Base-by-base conservation (phyloP, 2,329 filamentous ascomycete species). In the Rhinocladiella mackenziei region DNA sequence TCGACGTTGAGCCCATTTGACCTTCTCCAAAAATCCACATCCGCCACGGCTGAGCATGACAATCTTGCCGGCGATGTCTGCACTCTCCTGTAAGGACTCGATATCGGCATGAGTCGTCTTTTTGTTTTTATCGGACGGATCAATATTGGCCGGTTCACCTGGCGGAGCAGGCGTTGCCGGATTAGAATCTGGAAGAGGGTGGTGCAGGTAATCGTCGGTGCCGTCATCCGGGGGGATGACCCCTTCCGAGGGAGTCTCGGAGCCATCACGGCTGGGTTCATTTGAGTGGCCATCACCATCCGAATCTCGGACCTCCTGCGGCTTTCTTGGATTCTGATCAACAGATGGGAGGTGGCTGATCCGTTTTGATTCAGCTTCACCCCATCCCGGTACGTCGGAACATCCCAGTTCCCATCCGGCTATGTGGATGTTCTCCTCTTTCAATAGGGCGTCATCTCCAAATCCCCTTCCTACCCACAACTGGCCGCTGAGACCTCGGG, bases 1-100 rank as follows among this genome's bases (percentile, higher is more conserved):
- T 60, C 92, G 80, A 50, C 89, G 78, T 64, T 98, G 92, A 9
- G 86, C 88, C 92, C 92, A 98, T 70, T 94, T 91, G 53, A 92
- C 88, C 67, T 98, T 98, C 62, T 97, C 91, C 48, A 96, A 68
- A 63, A 98, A 98, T 4, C 92, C 92, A 65, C 92, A 98, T 5
- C 91, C 92, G 45, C 92, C 92, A 43, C 92, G 81, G 64, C 87
- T 94, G 44, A 98, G 73, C 39, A 98, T 72, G 2, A 94, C 92
- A 35, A 98, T 80, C 67, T 95, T 97, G 55, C 92, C 92, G 22
- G 83, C 76, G 53, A 98, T 97, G 63, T 97, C 91, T 15, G 91
- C 89, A 40, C 82, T 82, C 67, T 96, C 88, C 65, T 96, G 89
- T 49, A 95, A 73, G 1, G 84, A 91, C 63, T 94, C 87, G 50